phyloP scores from a whole-genome alignment of 2,329 filamentous ascomycete genomes.

The Chaetomium sp. region DNA sequence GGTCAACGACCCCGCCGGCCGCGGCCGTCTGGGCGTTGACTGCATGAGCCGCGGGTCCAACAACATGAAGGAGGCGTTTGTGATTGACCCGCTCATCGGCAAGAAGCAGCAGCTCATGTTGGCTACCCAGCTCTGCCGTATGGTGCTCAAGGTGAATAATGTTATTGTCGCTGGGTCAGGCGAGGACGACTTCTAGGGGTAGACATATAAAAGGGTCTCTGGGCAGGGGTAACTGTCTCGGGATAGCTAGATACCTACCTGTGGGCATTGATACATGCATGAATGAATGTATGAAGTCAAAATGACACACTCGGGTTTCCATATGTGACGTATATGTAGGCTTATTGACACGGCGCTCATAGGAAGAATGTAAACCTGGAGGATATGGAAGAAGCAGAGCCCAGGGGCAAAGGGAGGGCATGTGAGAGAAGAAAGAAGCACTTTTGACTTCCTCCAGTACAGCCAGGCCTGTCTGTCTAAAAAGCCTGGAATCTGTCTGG shows the following conservation, averaged over 20 bases:
- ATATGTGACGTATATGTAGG: not conserved
- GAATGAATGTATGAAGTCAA: constrained; percentile 25
- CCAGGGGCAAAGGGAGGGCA: too few relatives aligned
- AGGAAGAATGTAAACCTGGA: too few relatives aligned
- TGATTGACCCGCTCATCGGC: constrained; percentile 96
- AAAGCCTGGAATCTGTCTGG: not conserved
- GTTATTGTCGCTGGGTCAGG: constrained; percentile 89
- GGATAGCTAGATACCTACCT: constrained; percentile 18
- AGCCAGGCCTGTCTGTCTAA: constrained; percentile 9
- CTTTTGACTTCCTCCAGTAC: constrained; percentile 10
- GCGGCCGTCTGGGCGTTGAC: constrained; percentile 82
- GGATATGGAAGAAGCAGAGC: too few relatives aligned
- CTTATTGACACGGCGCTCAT: too few relatives aligned
- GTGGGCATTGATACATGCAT: constrained; percentile 23
- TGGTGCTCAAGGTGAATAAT: constrained; percentile 98
- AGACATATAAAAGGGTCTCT: constrained; percentile 5
- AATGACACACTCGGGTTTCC: not conserved
- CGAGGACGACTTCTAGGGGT: constrained; percentile 77
- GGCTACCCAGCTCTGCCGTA: constrained; percentile 94
- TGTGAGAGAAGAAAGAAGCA: constrained; percentile 2
- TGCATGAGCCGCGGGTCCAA: constrained; percentile 96
- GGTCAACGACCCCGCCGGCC: constrained; percentile 66
- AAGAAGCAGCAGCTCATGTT: constrained; percentile 97
- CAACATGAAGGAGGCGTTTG: constrained; percentile 97
- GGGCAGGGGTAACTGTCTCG: not conserved